A percentile compares a stretch with the other conserved stretches of the same genome.
Conservation (phyloP, 495 filamentous ascomycete genomes). For the Entonaema liquescens region DNA sequence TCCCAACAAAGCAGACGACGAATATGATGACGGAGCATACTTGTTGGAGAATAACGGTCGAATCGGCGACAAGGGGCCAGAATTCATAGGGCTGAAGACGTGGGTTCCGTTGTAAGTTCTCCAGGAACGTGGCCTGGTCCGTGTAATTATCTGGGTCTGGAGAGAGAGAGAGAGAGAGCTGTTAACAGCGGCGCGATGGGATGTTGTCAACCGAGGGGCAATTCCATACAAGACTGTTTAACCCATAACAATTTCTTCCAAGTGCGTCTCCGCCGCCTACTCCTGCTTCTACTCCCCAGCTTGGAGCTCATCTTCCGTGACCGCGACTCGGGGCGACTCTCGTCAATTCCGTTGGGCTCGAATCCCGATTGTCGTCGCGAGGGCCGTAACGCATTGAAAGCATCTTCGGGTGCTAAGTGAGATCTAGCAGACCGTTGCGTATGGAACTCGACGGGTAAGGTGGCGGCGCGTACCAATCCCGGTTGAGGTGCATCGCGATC, state of each 20-base stretch:
- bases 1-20: constrained; percentile 90
- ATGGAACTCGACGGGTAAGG: constrained; percentile 48
- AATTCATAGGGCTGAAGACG: constrained; percentile 96
- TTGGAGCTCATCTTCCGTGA: constrained; percentile 50
- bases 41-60: constrained; percentile 96
- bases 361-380: constrained; percentile 62
- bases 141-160: constrained; percentile 98
- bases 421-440: constrained; percentile 56
- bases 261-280: constrained; percentile 69
- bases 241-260: constrained; percentile 99
- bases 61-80: constrained; percentile 94
- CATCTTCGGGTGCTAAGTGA: constrained; percentile 84
- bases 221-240: constrained; percentile 83
- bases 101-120: constrained; percentile 94
- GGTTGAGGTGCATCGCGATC: constrained; percentile 30
- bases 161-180: no score
- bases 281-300: constrained; percentile 58
- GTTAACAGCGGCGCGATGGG: constrained; percentile 10
- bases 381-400: constrained; percentile 69
- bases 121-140: constrained; percentile 93
- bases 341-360: constrained; percentile 47
- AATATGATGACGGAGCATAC: constrained; percentile 94
- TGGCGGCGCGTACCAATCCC: constrained; percentile 52
- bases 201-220: not conserved
- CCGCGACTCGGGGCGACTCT: constrained; percentile 55